Conservation (phyloP, 2,329 filamentous ascomycete genomes). For the Fusarium foetens region DNA sequence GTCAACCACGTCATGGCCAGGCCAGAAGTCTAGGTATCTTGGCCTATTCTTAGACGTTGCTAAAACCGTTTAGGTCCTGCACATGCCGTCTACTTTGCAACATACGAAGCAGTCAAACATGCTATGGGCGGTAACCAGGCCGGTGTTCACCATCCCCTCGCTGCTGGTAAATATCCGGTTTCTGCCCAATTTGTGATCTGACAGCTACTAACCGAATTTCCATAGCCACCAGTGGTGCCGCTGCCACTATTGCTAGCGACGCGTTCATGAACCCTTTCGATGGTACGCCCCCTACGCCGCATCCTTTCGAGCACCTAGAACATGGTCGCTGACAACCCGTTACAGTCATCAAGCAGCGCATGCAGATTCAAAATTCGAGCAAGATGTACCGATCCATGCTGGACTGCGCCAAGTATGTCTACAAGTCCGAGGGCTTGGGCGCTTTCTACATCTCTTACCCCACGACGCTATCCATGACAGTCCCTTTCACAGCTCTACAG, state of each 20-base stretch:
- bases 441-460: constrained; percentile 99
- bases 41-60: background rate
- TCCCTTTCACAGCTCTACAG: constrained; percentile 95
- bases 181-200: background rate
- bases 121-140: constrained; percentile 90
- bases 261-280: constrained; percentile 99
- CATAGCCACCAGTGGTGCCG: constrained; percentile 88
- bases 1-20: constrained; percentile 44
- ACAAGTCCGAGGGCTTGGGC: constrained; percentile 84
- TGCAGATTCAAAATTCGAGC: constrained; percentile 97
- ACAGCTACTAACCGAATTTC: constrained; percentile 18
- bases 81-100: constrained; percentile 98
- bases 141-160: constrained; percentile 89
- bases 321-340: constrained; percentile 1
- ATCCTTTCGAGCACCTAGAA: background rate
- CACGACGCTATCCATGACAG: constrained; percentile 97
- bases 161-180: constrained; percentile 73
- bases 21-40: constrained; percentile 35
- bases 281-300: constrained; percentile 68
- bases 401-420: constrained; percentile 89
- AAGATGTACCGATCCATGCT: constrained; percentile 84
- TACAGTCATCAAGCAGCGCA: constrained; percentile 97
- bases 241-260: constrained; percentile 96
- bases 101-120: constrained; percentile 97
- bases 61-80: constrained; percentile 76